Base-by-base conservation (phyloP, 2,329 filamentous ascomycete species). In the Aureobasidium mangrovei region DNA sequence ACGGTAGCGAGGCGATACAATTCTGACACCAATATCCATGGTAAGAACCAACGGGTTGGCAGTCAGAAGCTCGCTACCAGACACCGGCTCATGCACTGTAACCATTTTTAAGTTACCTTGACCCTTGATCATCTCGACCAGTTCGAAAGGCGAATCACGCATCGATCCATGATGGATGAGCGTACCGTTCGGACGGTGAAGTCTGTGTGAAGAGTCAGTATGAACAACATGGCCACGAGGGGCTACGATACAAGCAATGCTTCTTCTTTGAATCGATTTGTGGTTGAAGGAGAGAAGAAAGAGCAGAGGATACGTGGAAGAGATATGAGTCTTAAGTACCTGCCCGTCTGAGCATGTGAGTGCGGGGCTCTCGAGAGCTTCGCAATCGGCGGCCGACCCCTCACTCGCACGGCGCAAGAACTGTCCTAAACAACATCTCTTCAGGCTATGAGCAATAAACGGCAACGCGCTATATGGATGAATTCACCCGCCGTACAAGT, bases 1-100 rank as follows among this genome's bases (percentile, higher is more conserved):
- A 74, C 75, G 71, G 73, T 41, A 44, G 42, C 41, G 43, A 65
- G 63, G 32, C 49, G 24, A 53, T 36, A 43, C 39, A 38, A 31
- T 53, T 38, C 40, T 29, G 39, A 43, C 39, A 44, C 49, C 49
- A 53, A 53, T 53, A 36, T 38, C 49, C 61, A 46, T 54, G 33
- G 36, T 54, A 39, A 38, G 60, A 9, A 44, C 38, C 48, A 40
- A 46, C 36, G 45, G 39, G 40, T 38, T 43, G 56, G 53, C 27
- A 45, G 44, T 46, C 26, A 53, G 54, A 53, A 45, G 33, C 40
- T 52, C 42, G 36, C 42, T 43, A 46, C 58, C 59, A 56, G 56
- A 60, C 61, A 62, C 60, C 61, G 59, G 61, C 58, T 60, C 60
- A 63, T 63, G 61, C 61, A 31, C 39, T 53, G 26, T 36, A 56